Conservation (phyloP, 495 filamentous ascomycete species). For the Lophium mytilinum region DNA sequence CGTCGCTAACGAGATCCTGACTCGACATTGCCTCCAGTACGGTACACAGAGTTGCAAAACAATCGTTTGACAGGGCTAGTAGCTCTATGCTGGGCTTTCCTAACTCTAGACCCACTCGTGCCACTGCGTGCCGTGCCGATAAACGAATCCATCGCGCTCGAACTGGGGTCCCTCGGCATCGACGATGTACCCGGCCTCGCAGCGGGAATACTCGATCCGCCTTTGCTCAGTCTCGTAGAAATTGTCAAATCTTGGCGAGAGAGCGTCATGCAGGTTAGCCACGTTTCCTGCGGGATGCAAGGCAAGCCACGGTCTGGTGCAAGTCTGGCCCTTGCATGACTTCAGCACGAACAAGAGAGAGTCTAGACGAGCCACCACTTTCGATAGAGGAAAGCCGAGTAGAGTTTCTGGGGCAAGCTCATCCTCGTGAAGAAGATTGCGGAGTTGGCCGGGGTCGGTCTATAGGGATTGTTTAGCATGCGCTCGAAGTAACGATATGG, state of each 20-base stretch:
- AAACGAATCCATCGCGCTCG: slow-evolving; percentile 13
- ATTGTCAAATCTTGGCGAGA: slow-evolving; percentile 44
- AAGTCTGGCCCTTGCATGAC: slow-evolving; percentile 27
- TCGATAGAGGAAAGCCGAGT: slow-evolving; percentile 6
- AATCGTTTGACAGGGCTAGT: not conserved
- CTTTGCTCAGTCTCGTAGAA: slow-evolving; percentile 48
- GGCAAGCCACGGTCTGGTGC: slow-evolving; percentile 28
- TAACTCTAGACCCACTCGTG: slow-evolving; percentile 14
- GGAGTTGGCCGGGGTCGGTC: slow-evolving; percentile 28
- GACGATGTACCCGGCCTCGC: slow-evolving; percentile 52
- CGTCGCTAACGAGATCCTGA: not conserved
- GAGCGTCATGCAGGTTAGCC: slow-evolving; percentile 29
- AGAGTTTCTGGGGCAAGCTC: not conserved
- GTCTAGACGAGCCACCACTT: slow-evolving; percentile 26
- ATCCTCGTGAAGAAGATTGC: slow-evolving; percentile 25
- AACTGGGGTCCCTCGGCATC: slow-evolving; percentile 50
- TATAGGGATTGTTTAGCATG: slow-evolving; percentile 1
- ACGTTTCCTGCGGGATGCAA: slow-evolving; percentile 30
- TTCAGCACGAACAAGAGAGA: slow-evolving; percentile 31
- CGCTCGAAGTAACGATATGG: not conserved
- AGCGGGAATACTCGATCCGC: slow-evolving; percentile 47
- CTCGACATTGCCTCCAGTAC: not conserved
- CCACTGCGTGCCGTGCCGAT: slow-evolving; percentile 32
- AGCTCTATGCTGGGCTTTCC: not conserved
- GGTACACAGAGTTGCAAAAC: not conserved